A percentile compares a stretch with the other conserved stretches of the same genome.
Conservation (phyloP, 2,329 filamentous ascomycete species). For the Diaporthe ilicicola region DNA sequence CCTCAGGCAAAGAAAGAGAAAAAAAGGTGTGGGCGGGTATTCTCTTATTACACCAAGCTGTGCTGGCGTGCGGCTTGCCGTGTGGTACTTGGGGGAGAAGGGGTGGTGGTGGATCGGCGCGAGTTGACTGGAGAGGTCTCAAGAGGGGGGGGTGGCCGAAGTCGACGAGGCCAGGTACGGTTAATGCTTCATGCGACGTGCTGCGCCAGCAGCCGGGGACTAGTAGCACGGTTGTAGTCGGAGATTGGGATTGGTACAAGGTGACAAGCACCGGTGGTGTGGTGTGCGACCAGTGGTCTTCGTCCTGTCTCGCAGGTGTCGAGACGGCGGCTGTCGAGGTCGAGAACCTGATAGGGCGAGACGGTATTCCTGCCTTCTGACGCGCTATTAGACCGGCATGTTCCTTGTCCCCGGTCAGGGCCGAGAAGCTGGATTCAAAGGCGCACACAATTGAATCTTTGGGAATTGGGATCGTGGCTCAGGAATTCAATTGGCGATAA, state of each 20-base stretch:
- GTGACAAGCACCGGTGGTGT: conserved; percentile 9
- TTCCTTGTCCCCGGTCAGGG: conserved; percentile 12
- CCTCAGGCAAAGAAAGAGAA: not conserved
- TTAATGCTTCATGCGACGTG: conserved; percentile 31
- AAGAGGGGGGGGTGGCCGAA: conserved; percentile 16
- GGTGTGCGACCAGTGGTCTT: conserved; percentile 29
- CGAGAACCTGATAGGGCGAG: conserved; percentile 23
- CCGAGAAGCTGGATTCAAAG: conserved; percentile 4
- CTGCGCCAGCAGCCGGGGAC: conserved; percentile 10
- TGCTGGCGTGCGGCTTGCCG: conserved; percentile 31
- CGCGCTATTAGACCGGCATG: conserved; percentile 30
- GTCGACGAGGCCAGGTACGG: conserved; percentile 30
- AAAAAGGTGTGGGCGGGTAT: conserved; percentile 29
- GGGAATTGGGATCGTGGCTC: not conserved
- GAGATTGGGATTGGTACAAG: conserved; percentile 22
- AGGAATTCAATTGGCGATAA: conserved; percentile 5
- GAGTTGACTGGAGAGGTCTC: conserved; percentile 33
- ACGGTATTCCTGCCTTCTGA: not conserved
- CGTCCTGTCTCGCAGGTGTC: conserved; percentile 27
- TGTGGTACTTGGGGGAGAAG: conserved; percentile 26
- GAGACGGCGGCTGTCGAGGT: conserved; percentile 22
- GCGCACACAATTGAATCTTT: not conserved
- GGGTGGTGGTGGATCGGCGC: conserved; percentile 28
- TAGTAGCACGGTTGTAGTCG: conserved; percentile 6
- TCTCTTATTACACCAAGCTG: conserved; percentile 32